Base-by-base conservation (phyloP, 176 grass and related monocot genomes). In the Musa itinerans region DNA sequence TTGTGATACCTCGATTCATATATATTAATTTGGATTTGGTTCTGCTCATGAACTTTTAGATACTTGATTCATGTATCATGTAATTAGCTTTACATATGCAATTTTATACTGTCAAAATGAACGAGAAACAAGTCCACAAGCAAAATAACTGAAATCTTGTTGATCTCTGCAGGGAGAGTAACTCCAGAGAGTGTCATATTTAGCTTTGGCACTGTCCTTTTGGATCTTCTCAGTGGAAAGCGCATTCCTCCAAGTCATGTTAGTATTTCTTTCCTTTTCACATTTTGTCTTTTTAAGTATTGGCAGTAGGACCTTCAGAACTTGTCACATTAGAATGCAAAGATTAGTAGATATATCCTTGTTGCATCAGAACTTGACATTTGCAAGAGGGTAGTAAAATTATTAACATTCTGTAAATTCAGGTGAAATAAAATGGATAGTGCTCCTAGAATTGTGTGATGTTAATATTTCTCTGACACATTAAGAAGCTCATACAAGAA, bases 221-320 rank as follows among this genome's bases (percentile, higher is more conserved):
- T 99, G 4, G 96, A 99, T 71, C 84, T 99, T 67, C 85, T 99
- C 49, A 99, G 96, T 81, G 96, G 96, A 86, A 99, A 99, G 72
- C 86, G 88, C 72, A 95, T 99, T 81, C 96, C 96, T 82, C 96
- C 96, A 74, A 92, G 82, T 64, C 96, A 93, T 79, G 96, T 99
- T 89, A 84, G 88, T 21, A 51, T 21, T 24, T 54, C n/a, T 17
- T 54, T 13, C 29, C 17, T 23, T 20, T 55, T 29, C 22, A 24
- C n/a, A 56, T 74, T 26, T 74, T 26, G 12, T 17, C 2, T 55
- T 29, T 29, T 55, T 13, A 71, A 71, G 16, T 54, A 22, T 17
- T 26, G 11, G 48, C 16, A 54, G 52, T 54, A 53, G 19, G 29
- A 50, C 21, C 34, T 6, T 5, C 34, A 43, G 34, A 5, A 43